These are phyloP conservation scores for Coemansia sp. DNA, from an alignment of 192 early-diverging fungal species.

Conservation along the genomic window DNA sequence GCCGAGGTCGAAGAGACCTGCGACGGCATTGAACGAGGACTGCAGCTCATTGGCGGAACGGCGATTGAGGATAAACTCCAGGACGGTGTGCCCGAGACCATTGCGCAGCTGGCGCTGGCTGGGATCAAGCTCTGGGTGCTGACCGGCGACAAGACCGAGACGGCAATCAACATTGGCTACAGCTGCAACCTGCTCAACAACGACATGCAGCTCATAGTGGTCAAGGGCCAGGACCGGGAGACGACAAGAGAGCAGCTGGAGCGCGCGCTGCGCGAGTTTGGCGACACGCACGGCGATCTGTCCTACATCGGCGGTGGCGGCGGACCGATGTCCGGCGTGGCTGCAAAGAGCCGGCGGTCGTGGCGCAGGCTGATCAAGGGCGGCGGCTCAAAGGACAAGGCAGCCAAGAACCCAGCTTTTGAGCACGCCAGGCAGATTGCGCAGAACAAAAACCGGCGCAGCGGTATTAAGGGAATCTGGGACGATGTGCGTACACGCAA, in stretches of 20 bases:
- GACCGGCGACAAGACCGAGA: conserved; percentile 97
- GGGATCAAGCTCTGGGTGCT: conserved; percentile 97
- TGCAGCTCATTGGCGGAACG: conserved; percentile 89
- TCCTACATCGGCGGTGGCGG: conserved; percentile 39
- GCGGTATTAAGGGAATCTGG: conserved; percentile 45
- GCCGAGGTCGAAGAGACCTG: conserved; percentile 71
- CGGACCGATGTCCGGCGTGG: conserved; percentile 30
- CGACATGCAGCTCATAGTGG: conserved; percentile 80
- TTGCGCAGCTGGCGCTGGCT: conserved; percentile 74
- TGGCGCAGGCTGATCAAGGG: conserved; percentile 30
- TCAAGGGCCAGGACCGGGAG: conserved; percentile 57
- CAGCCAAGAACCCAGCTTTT: conserved; percentile 18
- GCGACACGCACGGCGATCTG: conserved; percentile 41
- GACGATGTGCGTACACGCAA: conserved; percentile 50
- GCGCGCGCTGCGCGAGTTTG: conserved; percentile 63
- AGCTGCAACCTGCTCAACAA: conserved; percentile 84
- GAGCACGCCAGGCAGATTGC: conserved; percentile 28
- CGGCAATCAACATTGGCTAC: conserved; percentile 97
- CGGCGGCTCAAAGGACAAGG: neutral
- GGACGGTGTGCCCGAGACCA: conserved; percentile 94
- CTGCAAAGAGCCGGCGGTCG: conserved; percentile 21
- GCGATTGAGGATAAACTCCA: conserved; percentile 98
- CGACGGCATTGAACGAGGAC: conserved; percentile 73
- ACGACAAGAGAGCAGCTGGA: conserved; percentile 63
- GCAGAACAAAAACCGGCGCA: conserved; percentile 26